Conservation (phyloP, 2,329 filamentous ascomycete species). For the Fusarium ambrosium region DNA sequence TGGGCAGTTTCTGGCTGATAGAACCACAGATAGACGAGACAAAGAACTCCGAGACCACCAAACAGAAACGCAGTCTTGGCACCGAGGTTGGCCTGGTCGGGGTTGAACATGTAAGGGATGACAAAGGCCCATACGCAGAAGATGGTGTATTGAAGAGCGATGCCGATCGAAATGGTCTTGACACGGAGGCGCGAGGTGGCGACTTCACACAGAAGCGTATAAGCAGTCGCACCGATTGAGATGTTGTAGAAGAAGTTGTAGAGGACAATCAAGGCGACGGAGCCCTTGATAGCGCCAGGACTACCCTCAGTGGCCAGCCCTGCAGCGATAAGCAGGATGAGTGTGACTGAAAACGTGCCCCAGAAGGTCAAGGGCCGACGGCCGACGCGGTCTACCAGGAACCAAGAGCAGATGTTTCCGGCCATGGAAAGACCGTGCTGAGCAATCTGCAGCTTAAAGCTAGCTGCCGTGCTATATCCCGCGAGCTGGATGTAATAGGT, state of each 20-base stretch:
- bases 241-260: neutral
- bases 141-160: neutral
- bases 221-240: neutral
- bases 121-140: constrained; percentile 13
- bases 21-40: neutral
- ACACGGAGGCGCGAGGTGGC: neutral
- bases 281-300: neutral
- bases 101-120: constrained; percentile 25
- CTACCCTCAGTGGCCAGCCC: neutral
- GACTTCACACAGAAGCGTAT: neutral
- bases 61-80: constrained; percentile 23
- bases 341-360: neutral
- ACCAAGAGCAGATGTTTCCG: neutral
- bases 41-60: neutral
- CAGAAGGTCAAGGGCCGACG: neutral
- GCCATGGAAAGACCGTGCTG: neutral
- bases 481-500: neutral
- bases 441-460: neutral
- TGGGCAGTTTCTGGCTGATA: neutral
- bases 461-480: neutral
- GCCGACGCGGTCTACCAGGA: neutral
- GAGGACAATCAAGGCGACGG: neutral
- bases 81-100: constrained; percentile 14
- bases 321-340: neutral
- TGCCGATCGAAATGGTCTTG: neutral